These are phyloP conservation scores for Quambalaria eucalypti DNA, from an alignment of 1,284 basidiomycete species.

Conservation along the genomic window DNA sequence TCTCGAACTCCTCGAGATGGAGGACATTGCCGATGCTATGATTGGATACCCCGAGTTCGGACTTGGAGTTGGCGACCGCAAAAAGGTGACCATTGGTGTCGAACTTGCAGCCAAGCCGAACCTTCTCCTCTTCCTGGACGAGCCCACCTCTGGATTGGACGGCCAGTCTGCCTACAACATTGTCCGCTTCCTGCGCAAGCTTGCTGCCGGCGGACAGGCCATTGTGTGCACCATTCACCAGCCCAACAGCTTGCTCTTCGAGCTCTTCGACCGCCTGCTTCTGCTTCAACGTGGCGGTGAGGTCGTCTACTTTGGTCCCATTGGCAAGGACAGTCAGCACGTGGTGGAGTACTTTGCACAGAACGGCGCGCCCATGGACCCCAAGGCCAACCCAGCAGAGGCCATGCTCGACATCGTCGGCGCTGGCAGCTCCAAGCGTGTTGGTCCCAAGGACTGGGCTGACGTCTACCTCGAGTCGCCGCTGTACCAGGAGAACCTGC, in stretches of 20 bases:
- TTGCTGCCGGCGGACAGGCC: conserved; percentile 41
- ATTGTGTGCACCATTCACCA: conserved; percentile 49
- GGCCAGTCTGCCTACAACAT: conserved; percentile 31
- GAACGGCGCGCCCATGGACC: no score
- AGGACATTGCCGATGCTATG: conserved; percentile 28
- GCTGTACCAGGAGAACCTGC: conserved; percentile 10
- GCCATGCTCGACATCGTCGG: conserved; percentile 42
- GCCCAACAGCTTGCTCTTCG: conserved; percentile 40
- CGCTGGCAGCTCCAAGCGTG: no score
- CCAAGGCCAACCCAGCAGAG: conserved; percentile 39
- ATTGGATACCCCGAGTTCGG: conserved; percentile 27
- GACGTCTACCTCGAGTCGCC: conserved; percentile 51
- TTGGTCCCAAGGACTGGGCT: conserved; percentile 61
- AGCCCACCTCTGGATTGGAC: conserved; percentile 38
- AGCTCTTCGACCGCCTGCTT: conserved; percentile 31
- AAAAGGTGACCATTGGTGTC: conserved; percentile 35
- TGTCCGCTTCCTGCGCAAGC: conserved; percentile 42
- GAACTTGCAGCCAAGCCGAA: conserved; percentile 36
- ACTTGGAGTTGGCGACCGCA: conserved; percentile 35
- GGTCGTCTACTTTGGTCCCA: conserved; percentile 56
- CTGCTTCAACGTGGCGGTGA: conserved; percentile 34
- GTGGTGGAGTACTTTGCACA: conserved; percentile 63
- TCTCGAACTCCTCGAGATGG: conserved; percentile 33
- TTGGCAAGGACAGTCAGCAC: conserved; percentile 56
- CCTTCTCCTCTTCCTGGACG: conserved; percentile 40